These are phyloP conservation scores for Tolypocladium capitatum DNA, from an alignment of 2,329 filamentous ascomycete genomes.

Conservation along the genomic window DNA sequence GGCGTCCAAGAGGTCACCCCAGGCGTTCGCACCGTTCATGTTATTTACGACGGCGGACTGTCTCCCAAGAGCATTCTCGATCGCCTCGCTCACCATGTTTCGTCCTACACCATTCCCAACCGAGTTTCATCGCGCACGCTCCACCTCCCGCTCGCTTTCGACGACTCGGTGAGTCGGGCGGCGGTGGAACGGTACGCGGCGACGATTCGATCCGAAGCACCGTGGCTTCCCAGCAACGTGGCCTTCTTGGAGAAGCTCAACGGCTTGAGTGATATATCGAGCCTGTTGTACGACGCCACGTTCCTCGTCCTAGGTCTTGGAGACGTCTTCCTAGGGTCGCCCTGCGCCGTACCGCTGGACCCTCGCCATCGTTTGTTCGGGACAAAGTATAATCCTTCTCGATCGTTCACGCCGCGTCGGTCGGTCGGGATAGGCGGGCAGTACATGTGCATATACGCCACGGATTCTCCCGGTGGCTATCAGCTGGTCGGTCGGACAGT, in stretches of 20 bases:
- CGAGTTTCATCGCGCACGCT: conserved; percentile 17
- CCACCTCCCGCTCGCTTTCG: conserved; percentile 23
- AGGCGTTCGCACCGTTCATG: conserved; percentile 20
- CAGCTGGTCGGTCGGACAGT: conserved; percentile 22
- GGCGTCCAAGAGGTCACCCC: conserved; percentile 18
- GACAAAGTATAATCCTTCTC: conserved; percentile 24
- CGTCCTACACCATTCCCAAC: conserved; percentile 9
- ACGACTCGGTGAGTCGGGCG: conserved; percentile 26
- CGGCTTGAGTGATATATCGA: conserved; percentile 14
- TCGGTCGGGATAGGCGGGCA: conserved; percentile 23
- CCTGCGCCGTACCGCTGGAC: conserved; percentile 21
- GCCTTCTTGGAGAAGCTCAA: conserved; percentile 32
- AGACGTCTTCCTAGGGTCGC: conserved; percentile 25
- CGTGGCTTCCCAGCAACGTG: conserved; percentile 50
- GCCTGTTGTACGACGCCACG: conserved; percentile 15
- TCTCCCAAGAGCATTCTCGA: conserved; percentile 9
- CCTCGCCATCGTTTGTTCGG: conserved; percentile 21
- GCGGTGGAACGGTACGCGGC: conserved; percentile 47
- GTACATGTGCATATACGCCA: conserved; percentile 26
- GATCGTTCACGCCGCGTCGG: conserved; percentile 21
- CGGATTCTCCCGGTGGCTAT: conserved; percentile 23
- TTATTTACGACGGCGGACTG: conserved; percentile 13
- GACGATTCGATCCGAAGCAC: conserved; percentile 46
- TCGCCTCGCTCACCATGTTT: conserved; percentile 10
- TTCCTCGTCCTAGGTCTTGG: conserved; percentile 25